A percentile compares a stretch with the other conserved stretches of the same genome.
These are phyloP conservation scores for Davidsoniella australis DNA, from an alignment of 2,329 filamentous ascomycete genomes.

Conservation along the genomic window DNA sequence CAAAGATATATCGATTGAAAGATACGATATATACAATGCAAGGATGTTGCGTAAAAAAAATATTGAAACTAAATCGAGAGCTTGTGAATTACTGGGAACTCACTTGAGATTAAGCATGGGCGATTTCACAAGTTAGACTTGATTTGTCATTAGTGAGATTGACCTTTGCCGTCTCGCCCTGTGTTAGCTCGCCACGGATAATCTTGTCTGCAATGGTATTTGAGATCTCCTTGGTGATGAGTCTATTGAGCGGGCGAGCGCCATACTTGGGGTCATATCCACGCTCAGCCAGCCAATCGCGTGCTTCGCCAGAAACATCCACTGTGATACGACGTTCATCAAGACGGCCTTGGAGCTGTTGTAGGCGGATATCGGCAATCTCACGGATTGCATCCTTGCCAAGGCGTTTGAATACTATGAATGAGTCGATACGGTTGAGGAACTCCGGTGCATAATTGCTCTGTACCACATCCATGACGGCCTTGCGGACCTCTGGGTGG, in stretches of 20 bases:
- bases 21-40: too few relatives aligned
- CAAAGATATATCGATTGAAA: too few relatives aligned
- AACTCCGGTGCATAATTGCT: conserved; percentile 73
- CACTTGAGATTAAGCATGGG: too few relatives aligned
- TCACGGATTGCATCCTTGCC: conserved; percentile 63
- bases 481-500: conserved; percentile 51
- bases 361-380: conserved; percentile 83
- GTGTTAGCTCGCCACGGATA: conserved; percentile 66
- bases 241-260: conserved; percentile 73
- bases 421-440: conserved; percentile 89
- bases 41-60: too few relatives aligned
- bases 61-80: too few relatives aligned
- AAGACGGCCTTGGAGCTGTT: conserved; percentile 66
- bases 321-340: conserved; percentile 73
- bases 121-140: too few relatives aligned
- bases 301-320: conserved; percentile 51
- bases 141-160: conserved; percentile 34
- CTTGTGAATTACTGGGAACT: too few relatives aligned
- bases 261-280: conserved; percentile 89
- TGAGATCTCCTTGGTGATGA: conserved; percentile 79
- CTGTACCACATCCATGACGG: conserved; percentile 79
- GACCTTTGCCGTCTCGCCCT: conserved; percentile 57
- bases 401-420: conserved; percentile 87
- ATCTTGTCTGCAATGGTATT: conserved; percentile 83
- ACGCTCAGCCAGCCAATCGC: conserved; percentile 71